These are phyloP conservation scores for Trichosporon ovoides DNA, from an alignment of 1,284 basidiomycete species.

Conservation along the genomic window DNA sequence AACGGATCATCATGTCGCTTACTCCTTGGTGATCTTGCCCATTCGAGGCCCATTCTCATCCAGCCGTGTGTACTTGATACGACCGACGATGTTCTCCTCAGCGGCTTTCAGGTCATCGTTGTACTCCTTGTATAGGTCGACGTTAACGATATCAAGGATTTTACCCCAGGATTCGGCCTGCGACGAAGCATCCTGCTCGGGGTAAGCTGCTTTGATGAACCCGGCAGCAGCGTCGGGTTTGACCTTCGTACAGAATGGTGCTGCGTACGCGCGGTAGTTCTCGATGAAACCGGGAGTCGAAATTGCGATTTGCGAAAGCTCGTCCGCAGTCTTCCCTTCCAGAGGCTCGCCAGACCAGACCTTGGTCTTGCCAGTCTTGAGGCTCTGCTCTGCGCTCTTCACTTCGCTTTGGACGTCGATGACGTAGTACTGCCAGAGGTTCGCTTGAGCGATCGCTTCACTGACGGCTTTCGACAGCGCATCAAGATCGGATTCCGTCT, in stretches of 20 bases:
- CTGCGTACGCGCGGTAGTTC: conserved; percentile 59
- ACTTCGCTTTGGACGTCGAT: conserved; percentile 59
- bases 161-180: conserved; percentile 66
- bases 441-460: conserved; percentile 58
- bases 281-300: conserved; percentile 54
- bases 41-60: conserved; percentile 76
- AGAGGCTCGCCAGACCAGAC: conserved; percentile 46
- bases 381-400: conserved; percentile 34
- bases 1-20: conserved; percentile 37
- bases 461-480: conserved; percentile 61
- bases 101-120: conserved; percentile 72
- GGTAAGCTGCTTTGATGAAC: conserved; percentile 54
- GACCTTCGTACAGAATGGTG: conserved; percentile 63
- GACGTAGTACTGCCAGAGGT: conserved; percentile 89
- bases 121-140: conserved; percentile 78
- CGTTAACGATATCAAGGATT: conserved; percentile 78
- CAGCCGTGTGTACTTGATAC: conserved; percentile 72
- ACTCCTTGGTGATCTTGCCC: conserved; percentile 71
- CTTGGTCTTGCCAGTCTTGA: conserved; percentile 57
- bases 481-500: conserved; percentile 63
- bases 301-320: conserved; percentile 63
- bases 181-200: conserved; percentile 49
- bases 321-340: conserved; percentile 55
- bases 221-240: conserved; percentile 67
- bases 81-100: conserved; percentile 65